phyloP scores from a whole-genome alignment of 257 asterid species.

The Fraxinus excelsior region DNA sequence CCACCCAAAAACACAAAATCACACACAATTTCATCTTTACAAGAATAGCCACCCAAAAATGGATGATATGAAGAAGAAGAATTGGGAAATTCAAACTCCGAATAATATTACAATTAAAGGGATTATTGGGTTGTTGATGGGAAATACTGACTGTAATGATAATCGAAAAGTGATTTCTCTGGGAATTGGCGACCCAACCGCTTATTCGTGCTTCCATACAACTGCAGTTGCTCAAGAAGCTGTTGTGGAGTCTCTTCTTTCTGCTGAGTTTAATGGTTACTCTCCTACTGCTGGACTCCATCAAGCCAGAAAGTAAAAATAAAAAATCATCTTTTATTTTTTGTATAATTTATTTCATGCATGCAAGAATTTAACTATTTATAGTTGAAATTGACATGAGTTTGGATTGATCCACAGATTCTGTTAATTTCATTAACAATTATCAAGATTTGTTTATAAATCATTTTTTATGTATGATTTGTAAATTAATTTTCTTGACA shows the following conservation, averaged over 20 bases:
- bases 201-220: slow-evolving; percentile 63
- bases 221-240: slow-evolving; percentile 59
- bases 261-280: slow-evolving; percentile 79
- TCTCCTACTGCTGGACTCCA: slow-evolving; percentile 87
- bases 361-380: slow-evolving; percentile 12
- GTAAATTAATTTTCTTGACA: background rate
- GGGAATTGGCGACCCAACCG: slow-evolving; percentile 90
- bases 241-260: slow-evolving; percentile 52
- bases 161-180: slow-evolving; percentile 55
- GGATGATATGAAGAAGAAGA: slow-evolving; percentile 3
- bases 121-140: slow-evolving; percentile 63
- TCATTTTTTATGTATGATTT: background rate
- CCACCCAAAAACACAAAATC: slow-evolving; percentile 5
- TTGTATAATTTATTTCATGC: background rate
- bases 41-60: slow-evolving; percentile 18
- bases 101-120: slow-evolving; percentile 70
- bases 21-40: background rate
- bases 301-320: slow-evolving; percentile 60
- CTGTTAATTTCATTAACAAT: too few species aligned
- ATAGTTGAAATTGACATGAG: slow-evolving; percentile 6
- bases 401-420: background rate
- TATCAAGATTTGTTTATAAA: background rate
- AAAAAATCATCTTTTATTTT: background rate
- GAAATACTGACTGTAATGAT: slow-evolving; percentile 24
- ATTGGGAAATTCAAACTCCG: slow-evolving; percentile 41